A percentile compares a stretch with the other conserved stretches of the same genome.
phyloP scores from a whole-genome alignment of 2,329 filamentous ascomycete species.

The Arthrobotrys entomopaga region DNA sequence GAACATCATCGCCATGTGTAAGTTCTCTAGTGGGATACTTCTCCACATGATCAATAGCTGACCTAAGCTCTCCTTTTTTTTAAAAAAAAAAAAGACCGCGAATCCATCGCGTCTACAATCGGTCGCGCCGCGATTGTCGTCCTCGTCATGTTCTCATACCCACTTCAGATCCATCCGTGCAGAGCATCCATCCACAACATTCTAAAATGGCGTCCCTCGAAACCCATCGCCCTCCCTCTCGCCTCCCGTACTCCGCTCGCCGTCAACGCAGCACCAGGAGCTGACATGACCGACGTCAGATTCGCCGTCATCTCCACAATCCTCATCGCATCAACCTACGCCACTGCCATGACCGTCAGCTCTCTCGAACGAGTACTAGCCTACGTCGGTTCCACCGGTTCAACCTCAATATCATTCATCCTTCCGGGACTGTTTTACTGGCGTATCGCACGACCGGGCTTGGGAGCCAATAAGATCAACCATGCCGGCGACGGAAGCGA shows the following conservation, averaged over 20 bases:
- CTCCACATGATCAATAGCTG: background rate
- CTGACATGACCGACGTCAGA: slow-evolving; percentile 79
- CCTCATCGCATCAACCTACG: slow-evolving; percentile 85
- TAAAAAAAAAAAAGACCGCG: slow-evolving; percentile 67
- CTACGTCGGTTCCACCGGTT: slow-evolving; percentile 93
- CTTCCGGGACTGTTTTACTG: slow-evolving; percentile 97
- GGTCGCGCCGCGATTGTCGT: slow-evolving; percentile 95
- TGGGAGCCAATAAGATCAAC: slow-evolving; percentile 84
- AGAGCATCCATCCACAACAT: slow-evolving; percentile 94
- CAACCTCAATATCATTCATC: slow-evolving; percentile 96
- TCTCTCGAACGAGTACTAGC: slow-evolving; percentile 90
- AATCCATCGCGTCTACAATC: slow-evolving; percentile 85
- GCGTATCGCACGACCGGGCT: slow-evolving; percentile 93
- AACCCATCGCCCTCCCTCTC: slow-evolving; percentile 56
- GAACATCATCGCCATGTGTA: slow-evolving; percentile 94
- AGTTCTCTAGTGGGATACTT: slow-evolving; percentile 60
- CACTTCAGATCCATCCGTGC: slow-evolving; percentile 94
- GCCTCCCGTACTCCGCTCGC: slow-evolving; percentile 60
- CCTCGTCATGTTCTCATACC: slow-evolving; percentile 95
- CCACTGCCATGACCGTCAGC: slow-evolving; percentile 88
- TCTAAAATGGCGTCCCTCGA: slow-evolving; percentile 82
- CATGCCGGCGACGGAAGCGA: slow-evolving; percentile 80
- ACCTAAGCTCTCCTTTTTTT: background rate
- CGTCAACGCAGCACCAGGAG: slow-evolving; percentile 57
- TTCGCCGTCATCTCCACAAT: slow-evolving; percentile 89